Evolutionary conservation across 2,329 filamentous ascomycete species (phyloP), one percentile per base, ranked within the genome.

Genomic region (Microdochium nivale): DNA sequence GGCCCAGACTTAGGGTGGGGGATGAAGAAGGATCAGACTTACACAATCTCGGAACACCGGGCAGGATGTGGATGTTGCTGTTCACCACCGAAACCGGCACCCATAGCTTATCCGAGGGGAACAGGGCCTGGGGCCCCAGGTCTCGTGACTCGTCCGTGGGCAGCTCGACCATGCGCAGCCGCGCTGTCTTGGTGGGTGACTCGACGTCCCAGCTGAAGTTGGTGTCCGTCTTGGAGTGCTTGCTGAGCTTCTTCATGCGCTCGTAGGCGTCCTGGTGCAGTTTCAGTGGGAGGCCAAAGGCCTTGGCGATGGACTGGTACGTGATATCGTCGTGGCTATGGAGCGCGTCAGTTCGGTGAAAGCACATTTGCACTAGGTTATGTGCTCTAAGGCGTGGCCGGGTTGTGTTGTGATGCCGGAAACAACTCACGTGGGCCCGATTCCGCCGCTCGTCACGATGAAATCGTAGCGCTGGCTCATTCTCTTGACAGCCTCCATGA

Each of bases 291-390:
- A 96, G 76, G 44, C 75, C 72, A 67, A 96, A 97, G 8, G 91
- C 94, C 66, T 90, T 90, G 57, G 89, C 91, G 66, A 99, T 95
- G 37, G 90, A 92, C 64, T 88, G 78, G 72, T 99, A 99, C 25
- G 94, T 97, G 60, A 97, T 97, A 66, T 99, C 94, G 69, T 99
- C 94, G 74, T 97, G 92, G 52, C 89, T 95, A 59, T 56, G 74
- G n/a, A n/a, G n/a, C n/a, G n/a, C n/a, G n/a, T n/a, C n/a, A n/a
- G n/a, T n/a, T n/a, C n/a, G n/a, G n/a, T n/a, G n/a, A n/a, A n/a
- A n/a, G n/a, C n/a, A n/a, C n/a, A n/a, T n/a, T n/a, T n/a, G n/a
- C n/a, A n/a, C n/a, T n/a, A n/a, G n/a, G n/a, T n/a, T n/a, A n/a
- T n/a, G n/a, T n/a, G n/a, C n/a, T n/a, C n/a, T n/a, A n/a, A n/a